These are phyloP conservation scores for Haplosporangium sp. DNA, from an alignment of 371 early-diverging fungal species.

Conservation along the genomic window DNA sequence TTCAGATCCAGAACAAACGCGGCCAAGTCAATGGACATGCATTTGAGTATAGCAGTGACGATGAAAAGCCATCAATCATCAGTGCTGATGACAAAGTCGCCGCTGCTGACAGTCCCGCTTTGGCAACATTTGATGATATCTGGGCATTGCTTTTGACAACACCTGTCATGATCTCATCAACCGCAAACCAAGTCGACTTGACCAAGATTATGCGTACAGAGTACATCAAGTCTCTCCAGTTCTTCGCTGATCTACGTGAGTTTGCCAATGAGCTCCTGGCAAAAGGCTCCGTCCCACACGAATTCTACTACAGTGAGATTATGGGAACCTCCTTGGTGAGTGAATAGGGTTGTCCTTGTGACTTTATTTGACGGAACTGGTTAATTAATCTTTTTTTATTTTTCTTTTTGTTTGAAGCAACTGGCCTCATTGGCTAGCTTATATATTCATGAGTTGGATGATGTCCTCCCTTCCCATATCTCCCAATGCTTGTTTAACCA, in stretches of 20 bases:
- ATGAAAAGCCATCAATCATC: constrained; percentile 16
- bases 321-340: constrained; percentile 66
- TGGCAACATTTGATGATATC: constrained; percentile 55
- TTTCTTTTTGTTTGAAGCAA: constrained; percentile 51
- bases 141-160: constrained; percentile 59
- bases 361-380: background rate
- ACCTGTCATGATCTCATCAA: constrained; percentile 21
- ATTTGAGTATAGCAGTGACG: constrained; percentile 27
- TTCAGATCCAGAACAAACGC: background rate
- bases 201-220: constrained; percentile 62
- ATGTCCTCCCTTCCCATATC: constrained; percentile 68
- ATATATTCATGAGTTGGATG: constrained; percentile 73
- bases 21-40: constrained; percentile 9
- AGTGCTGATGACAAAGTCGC: background rate
- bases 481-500: constrained; percentile 66
- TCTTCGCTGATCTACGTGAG: constrained; percentile 67
- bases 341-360: background rate
- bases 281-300: constrained; percentile 62
- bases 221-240: constrained; percentile 69
- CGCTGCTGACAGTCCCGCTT: background rate
- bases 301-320: constrained; percentile 73
- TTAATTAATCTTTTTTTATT: background rate
- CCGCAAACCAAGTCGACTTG: constrained; percentile 33
- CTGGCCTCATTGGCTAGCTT: constrained; percentile 68
- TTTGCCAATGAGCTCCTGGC: constrained; percentile 60